Percentiles rank a stretch among this genome's conserved stretches.
phyloP scores from a whole-genome alignment of 2,329 filamentous ascomycete species.

The Blumeria graminis region DNA sequence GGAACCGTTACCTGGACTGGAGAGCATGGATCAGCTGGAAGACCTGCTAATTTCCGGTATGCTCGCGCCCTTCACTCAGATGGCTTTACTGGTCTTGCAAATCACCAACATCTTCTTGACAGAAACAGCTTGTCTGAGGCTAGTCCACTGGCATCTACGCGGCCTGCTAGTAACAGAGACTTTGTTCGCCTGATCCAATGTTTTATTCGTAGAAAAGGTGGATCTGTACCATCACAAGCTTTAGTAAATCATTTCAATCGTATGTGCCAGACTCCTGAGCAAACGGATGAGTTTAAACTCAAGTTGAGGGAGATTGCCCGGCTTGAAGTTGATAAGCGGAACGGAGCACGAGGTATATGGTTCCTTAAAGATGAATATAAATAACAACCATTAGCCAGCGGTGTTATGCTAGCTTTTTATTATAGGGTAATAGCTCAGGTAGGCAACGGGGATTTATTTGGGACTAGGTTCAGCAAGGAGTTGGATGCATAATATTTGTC shows the following conservation, averaged over 20 bases:
- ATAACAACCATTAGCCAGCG: constrained; percentile 4
- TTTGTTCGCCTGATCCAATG: constrained; percentile 51
- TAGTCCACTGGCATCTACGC: no score
- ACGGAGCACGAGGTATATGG: constrained; percentile 14
- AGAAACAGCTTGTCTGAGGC: not conserved
- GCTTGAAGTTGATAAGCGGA: constrained; percentile 24
- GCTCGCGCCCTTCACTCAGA: constrained; percentile 23
- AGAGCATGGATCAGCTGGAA: constrained; percentile 51
- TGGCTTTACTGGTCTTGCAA: constrained; percentile 31
- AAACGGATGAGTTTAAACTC: constrained; percentile 58
- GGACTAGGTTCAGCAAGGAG: no score
- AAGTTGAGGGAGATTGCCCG: constrained; percentile 56
- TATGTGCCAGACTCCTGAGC: constrained; percentile 42
- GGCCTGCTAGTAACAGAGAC: constrained; percentile 21
- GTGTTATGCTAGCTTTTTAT: no score
- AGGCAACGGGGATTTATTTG: no score
- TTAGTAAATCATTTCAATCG: constrained; percentile 76
- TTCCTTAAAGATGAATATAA: constrained; percentile 15
- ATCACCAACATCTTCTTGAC: not conserved
- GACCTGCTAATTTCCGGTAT: constrained; percentile 27
- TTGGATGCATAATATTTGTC: no score
- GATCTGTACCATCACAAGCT: constrained; percentile 58
- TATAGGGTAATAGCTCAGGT: no score
- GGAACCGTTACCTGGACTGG: constrained; percentile 92
- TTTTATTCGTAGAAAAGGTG: constrained; percentile 57